A percentile compares a stretch with the other conserved stretches of the same genome.
Evolutionary conservation across 169 alveolate genomes (phyloP).

Genomic region (Miamiensis avidus): DNA sequence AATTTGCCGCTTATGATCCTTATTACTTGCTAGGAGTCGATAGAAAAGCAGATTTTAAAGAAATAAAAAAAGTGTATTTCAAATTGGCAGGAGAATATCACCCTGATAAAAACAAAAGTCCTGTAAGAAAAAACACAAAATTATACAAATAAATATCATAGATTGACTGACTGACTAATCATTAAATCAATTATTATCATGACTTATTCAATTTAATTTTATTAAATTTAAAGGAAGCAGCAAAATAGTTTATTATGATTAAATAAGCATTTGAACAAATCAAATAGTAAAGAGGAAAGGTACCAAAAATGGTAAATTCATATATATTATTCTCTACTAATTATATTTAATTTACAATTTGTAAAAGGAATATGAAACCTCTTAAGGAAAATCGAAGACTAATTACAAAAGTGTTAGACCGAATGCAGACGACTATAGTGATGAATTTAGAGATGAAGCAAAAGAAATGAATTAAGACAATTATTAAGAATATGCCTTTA

Average conservation of each 20-base stretch:
- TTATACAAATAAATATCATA: background rate
- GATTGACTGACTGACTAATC: background rate
- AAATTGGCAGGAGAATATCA: constrained; percentile 74
- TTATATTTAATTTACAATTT: no score
- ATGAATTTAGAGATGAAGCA: constrained; percentile 5
- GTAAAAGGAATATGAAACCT: constrained; percentile 2
- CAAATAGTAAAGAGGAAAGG: constrained; percentile 27
- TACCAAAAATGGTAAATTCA: constrained; percentile 16
- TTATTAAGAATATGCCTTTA: constrained; percentile 19
- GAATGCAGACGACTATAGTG: constrained; percentile 25
- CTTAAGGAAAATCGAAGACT: background rate
- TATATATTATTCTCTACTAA: no score
- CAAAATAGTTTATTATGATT: constrained; percentile 22
- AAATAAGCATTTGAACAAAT: constrained; percentile 43
- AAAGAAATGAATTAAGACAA: constrained; percentile 13
- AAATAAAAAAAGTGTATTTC: constrained; percentile 71
- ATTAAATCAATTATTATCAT: background rate
- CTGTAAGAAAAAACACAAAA: constrained; percentile 23
- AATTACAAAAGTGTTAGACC: constrained; percentile 34
- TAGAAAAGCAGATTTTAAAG: constrained; percentile 59
- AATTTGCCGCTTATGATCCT: constrained; percentile 44
- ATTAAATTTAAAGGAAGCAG: constrained; percentile 20
- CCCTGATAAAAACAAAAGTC: constrained; percentile 70
- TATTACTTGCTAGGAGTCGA: constrained; percentile 68
- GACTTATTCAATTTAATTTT: background rate